Evolutionary conservation across 495 filamentous ascomycete genomes (phyloP).

Genomic region (Haplographium delicatum): DNA sequence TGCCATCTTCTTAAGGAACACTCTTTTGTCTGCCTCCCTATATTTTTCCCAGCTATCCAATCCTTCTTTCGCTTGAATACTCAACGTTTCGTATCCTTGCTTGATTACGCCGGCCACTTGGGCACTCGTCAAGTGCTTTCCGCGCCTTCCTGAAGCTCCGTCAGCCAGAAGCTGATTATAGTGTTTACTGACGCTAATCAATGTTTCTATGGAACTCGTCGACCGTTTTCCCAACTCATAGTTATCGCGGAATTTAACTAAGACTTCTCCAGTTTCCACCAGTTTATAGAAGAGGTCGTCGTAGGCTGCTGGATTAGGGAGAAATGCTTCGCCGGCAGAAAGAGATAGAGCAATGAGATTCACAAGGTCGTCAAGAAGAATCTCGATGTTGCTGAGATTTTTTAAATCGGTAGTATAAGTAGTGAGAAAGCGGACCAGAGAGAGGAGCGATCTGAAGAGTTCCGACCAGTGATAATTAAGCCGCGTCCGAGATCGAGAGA

Average conservation of each 20-base stretch:
- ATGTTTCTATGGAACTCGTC: constrained; percentile 69
- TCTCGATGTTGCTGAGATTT: constrained; percentile 50
- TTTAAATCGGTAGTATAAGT: constrained; percentile 75
- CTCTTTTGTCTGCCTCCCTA: constrained; percentile 70
- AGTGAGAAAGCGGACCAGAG: constrained; percentile 85
- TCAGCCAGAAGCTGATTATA: constrained; percentile 78
- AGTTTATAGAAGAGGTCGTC: constrained; percentile 98
- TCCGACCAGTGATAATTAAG: constrained; percentile 92
- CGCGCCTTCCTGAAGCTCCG: constrained; percentile 42
- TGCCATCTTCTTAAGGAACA: constrained; percentile 79
- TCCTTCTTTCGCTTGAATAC: constrained; percentile 77
- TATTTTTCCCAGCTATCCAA: constrained; percentile 74
- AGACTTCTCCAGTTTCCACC: constrained; percentile 81
- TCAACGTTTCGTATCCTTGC: constrained; percentile 90
- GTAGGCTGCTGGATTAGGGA: constrained; percentile 83
- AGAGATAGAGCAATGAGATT: constrained; percentile 83
- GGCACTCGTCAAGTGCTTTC: constrained; percentile 63
- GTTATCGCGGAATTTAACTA: constrained; percentile 75
- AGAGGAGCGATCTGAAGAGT: constrained; percentile 84
- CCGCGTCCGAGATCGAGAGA: constrained; percentile 71
- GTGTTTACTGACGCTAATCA: constrained; percentile 80
- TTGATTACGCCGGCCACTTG: constrained; percentile 91
- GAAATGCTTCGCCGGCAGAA: constrained; percentile 83
- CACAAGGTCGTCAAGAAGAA: constrained; percentile 64
- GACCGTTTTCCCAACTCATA: constrained; percentile 53